These are phyloP conservation scores for Alternaria arbusti DNA, from an alignment of 2,329 filamentous ascomycete species.

Conservation along the genomic window DNA sequence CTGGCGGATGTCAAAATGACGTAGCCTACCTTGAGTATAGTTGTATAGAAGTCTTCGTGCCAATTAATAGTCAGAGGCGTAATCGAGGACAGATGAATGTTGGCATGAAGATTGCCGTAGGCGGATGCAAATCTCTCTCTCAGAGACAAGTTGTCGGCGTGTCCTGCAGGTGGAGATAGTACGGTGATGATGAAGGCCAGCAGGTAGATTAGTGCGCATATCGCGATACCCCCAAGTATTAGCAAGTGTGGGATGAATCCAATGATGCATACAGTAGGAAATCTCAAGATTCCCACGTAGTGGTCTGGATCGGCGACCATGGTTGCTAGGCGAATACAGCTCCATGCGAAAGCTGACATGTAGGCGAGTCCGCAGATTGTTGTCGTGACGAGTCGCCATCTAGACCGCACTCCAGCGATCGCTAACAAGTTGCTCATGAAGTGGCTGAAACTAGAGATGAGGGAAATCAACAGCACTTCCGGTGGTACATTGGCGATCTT, in stretches of 20 bases:
- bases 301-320: slow-evolving; percentile 47
- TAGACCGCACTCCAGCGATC: slow-evolving; percentile 78
- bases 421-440: slow-evolving; percentile 83
- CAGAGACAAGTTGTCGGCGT: slow-evolving; percentile 54
- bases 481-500: slow-evolving; percentile 85
- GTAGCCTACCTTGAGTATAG: slow-evolving; percentile 84
- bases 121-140: slow-evolving; percentile 71
- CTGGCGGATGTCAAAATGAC: slow-evolving; percentile 89
- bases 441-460: slow-evolving; percentile 90
- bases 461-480: slow-evolving; percentile 83
- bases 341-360: slow-evolving; percentile 84
- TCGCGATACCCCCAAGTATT: slow-evolving; percentile 77
- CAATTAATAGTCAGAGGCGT: slow-evolving; percentile 75
- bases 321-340: slow-evolving; percentile 60
- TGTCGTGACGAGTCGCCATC: slow-evolving; percentile 83
- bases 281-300: slow-evolving; percentile 76
- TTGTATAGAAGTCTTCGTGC: slow-evolving; percentile 95
- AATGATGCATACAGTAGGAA: slow-evolving; percentile 93
- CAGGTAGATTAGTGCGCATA: slow-evolving; percentile 78
- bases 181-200: slow-evolving; percentile 79
- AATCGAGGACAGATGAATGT: slow-evolving; percentile 75
- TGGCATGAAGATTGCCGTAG: slow-evolving; percentile 90
- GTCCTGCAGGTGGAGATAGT: slow-evolving; percentile 65
- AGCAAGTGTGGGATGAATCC: slow-evolving; percentile 95
- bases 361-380: slow-evolving; percentile 90